Base-by-base conservation (phyloP, 768 basidiomycete genomes). In the Boletus pseudopeckii region DNA sequence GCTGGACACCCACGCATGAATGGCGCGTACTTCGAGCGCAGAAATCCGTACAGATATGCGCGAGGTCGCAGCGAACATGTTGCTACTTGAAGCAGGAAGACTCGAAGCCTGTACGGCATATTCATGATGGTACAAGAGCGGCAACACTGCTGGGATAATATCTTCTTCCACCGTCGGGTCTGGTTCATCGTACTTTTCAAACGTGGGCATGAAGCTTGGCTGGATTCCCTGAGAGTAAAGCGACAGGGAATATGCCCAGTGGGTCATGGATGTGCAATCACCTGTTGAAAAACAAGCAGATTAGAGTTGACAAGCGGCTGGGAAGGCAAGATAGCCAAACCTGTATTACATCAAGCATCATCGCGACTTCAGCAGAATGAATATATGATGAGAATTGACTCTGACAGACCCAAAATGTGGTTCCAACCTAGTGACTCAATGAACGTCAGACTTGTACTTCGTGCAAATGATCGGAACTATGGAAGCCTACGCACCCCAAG, bases 261-360 rank as follows among this genome's bases (percentile, higher is more conserved):
- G 42, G 14, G 50, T 52, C 50, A 52, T 52, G 11, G 50, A 52
- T 7, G 43, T 45, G 17, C 50, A 52, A 37, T 52, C 50, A 22
- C 50, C 50, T 52, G 36, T 37, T 6, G 20, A 32, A 13, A 33
- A 6, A 10, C 10, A 40, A 7, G 28, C 8, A 28, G 5, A 18
- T 28, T 28, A 44, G 10, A 10, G 3, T n/a, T 7, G n/a, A 28
- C 8, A 28, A 28, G 1, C 8, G 8, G 28, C 9, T 28, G 8
- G 8, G 28, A 28, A 28, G 8, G 28, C 28, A 28, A 28, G 7
- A 28, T 9, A 28, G 8, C 28, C 28, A 9, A 28, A 28, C 28
- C 28, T 28, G 9, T 9, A 28, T 28, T 9, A 28, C 28, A 28
- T 32, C 48, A 13, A 17, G 8, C 7, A 17, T 41, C 30, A 18